These are phyloP conservation scores for Groenewaldozyma salmanticensis DNA, from an alignment of 805 yeast species.

Conservation along the genomic window DNA sequence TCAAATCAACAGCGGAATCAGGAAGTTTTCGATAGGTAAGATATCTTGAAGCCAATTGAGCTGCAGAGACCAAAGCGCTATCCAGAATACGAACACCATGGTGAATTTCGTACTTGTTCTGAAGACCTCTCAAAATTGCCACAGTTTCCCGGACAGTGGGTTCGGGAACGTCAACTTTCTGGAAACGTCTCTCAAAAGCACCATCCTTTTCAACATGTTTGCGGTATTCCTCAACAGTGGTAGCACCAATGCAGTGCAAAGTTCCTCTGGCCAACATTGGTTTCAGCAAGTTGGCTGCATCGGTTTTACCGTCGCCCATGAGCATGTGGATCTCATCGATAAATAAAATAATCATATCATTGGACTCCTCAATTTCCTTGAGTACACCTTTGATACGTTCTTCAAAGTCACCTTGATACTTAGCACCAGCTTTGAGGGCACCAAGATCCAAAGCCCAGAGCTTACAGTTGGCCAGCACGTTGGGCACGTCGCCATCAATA, in stretches of 20 bases:
- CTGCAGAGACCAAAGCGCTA: conserved; percentile 87
- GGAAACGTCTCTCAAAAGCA: conserved; percentile 98
- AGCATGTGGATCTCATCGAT: conserved; percentile 98
- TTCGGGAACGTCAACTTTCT: conserved; percentile 91
- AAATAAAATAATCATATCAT: conserved; percentile 74
- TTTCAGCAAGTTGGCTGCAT: conserved; percentile 92
- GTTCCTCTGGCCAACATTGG: conserved; percentile 97
- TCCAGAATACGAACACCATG: conserved; percentile 96
- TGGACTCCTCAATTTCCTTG: conserved; percentile 81
- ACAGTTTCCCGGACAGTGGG: conserved; percentile 88
- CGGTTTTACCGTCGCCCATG: conserved; percentile 98
- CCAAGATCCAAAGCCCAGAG: conserved; percentile 88
- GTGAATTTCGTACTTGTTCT: conserved; percentile 90
- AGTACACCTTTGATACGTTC: conserved; percentile 95
- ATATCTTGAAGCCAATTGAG: conserved; percentile 88
- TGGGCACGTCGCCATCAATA: conserved; percentile 90
- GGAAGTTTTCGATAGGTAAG: conserved; percentile 93
- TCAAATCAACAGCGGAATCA: conserved; percentile 92
- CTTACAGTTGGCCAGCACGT: conserved; percentile 68
- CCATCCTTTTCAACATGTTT: conserved; percentile 92
- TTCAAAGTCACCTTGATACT: conserved; percentile 97
- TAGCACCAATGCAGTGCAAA: conserved; percentile 96
- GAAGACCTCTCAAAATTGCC: conserved; percentile 93
- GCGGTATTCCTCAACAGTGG: conserved; percentile 91
- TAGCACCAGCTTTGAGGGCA: conserved; percentile 96